These are phyloP conservation scores for Yarrowia sp. DNA, from an alignment of 805 yeast genomes.

Conservation along the genomic window DNA sequence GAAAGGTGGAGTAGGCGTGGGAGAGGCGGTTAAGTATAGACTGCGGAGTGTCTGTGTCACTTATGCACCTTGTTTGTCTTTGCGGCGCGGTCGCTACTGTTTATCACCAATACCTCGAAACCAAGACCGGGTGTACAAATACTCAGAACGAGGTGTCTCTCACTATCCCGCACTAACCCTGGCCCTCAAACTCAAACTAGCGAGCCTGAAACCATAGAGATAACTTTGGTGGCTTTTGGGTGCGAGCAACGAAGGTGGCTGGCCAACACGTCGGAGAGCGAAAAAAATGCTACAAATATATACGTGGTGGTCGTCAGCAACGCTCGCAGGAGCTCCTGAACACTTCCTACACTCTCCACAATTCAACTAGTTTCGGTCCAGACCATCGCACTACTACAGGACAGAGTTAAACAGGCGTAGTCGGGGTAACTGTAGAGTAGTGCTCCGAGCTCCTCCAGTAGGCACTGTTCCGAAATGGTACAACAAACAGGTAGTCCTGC, in stretches of 20 bases:
- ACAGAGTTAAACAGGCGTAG: neutral
- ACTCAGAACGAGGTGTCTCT: constrained; percentile 9
- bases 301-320: too few species aligned
- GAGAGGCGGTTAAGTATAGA: too few species aligned
- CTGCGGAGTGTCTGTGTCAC: neutral
- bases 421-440: neutral
- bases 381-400: neutral
- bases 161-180: constrained; percentile 18
- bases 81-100: neutral
- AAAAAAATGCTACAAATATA: too few species aligned
- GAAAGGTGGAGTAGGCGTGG: too few species aligned
- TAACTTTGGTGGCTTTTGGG: constrained; percentile 23
- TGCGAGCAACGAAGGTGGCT: constrained; percentile 18
- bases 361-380: neutral
- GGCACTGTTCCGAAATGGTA: too few species aligned
- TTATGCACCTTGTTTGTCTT: neutral
- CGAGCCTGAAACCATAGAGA: constrained; percentile 25
- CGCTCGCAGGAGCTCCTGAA: too few species aligned
- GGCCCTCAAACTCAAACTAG: constrained; percentile 25
- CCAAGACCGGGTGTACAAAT: neutral
- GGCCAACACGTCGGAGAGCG: neutral
- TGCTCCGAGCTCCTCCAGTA: too few species aligned
- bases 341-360: neutral
- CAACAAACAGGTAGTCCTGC: too few species aligned
- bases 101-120: neutral